Evolutionary conservation across 192 early-diverging fungal species (phyloP), one percentile per base, ranked within the genome.

Genomic region (Linderina pennispora): DNA sequence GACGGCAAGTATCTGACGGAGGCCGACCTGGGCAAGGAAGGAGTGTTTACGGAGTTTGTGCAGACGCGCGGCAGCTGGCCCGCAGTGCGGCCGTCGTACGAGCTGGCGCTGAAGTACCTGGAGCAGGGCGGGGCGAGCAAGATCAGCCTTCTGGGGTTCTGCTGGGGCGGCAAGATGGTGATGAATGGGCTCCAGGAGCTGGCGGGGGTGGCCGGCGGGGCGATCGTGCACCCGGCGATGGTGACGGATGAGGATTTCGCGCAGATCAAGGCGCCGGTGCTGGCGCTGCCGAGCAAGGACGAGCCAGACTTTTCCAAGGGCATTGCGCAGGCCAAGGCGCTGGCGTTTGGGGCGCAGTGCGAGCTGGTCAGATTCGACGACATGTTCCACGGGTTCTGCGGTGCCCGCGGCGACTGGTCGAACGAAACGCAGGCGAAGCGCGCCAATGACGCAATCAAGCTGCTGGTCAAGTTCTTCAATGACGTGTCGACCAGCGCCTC

Each of bases 131-230:
- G 83, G 28, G 69, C 66, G 34, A 48, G 49, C 8, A 45, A 62
- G 7, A 64, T 78, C 31, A 79, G 79, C 19, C 28, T 79, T 7
- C 48, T 81, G 43, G 86, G 84, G 6, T 80, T 85, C 52, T 86
- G 85, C 74, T 86, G 84, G 84, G 84, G 86, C 32, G 78, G 67
- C 10, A 66, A 79, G 45, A 73, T 84, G 43, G 55, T 77, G 15
- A 65, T 71, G 4, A 40, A 66, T 24, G 75, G 75, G 23, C 54
- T 65, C 18, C 47, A 77, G 8, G 53, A 67, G 28, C 69, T 76
- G 4, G 46, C 55, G 2, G 78, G 74, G 8, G 65, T 79, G 34
- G 45, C 52, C 9, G 65, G 77, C 3, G 71, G 77, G 6, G 77
- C 79, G 1, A 66, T 82, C 6, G 71, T 80, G 23, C 86, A 89